Conservation (phyloP, 2,329 filamentous ascomycete species). For the Pestalotiopsis sp. region DNA sequence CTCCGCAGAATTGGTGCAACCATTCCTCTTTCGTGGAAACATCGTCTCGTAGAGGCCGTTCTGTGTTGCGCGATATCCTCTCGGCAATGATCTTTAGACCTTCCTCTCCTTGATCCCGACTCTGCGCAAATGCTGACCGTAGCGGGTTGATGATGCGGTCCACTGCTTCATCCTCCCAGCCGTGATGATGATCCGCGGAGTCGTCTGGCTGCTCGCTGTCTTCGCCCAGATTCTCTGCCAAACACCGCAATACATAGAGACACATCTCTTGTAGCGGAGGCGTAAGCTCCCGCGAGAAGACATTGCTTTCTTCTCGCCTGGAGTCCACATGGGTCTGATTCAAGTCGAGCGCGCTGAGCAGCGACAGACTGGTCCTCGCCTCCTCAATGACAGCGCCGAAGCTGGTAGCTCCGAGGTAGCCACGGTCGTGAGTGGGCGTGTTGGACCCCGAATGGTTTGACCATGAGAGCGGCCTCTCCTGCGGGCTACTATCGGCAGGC, state of each 20-base stretch:
- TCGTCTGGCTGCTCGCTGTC: neutral
- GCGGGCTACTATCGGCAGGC: neutral
- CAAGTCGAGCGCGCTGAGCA: slow-evolving; percentile 1
- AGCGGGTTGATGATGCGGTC: slow-evolving; percentile 24
- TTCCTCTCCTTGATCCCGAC: slow-evolving; percentile 13
- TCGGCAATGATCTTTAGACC: slow-evolving; percentile 11
- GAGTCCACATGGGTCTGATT: neutral
- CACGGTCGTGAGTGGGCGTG: neutral
- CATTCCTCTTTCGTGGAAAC: slow-evolving; percentile 28
- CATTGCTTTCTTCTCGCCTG: neutral
- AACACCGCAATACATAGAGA: slow-evolving; percentile 5
- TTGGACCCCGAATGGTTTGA: neutral
- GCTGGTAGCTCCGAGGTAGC: slow-evolving; percentile 23
- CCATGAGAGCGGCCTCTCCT: neutral
- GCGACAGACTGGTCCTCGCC: slow-evolving; percentile 28
- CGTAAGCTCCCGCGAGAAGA: neutral
- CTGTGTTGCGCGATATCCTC: slow-evolving; percentile 29
- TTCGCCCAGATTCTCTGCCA: slow-evolving; percentile 7
- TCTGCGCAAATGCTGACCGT: slow-evolving; percentile 21
- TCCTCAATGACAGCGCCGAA: slow-evolving; percentile 37
- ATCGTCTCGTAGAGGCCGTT: slow-evolving; percentile 26
- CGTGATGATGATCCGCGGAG: neutral
- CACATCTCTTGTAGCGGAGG: slow-evolving; percentile 18
- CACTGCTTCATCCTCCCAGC: slow-evolving; percentile 10
- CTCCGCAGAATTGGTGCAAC: slow-evolving; percentile 25